Base-by-base conservation (phyloP, 2,329 filamentous ascomycete genomes). In the Colletotrichum truncatum region DNA sequence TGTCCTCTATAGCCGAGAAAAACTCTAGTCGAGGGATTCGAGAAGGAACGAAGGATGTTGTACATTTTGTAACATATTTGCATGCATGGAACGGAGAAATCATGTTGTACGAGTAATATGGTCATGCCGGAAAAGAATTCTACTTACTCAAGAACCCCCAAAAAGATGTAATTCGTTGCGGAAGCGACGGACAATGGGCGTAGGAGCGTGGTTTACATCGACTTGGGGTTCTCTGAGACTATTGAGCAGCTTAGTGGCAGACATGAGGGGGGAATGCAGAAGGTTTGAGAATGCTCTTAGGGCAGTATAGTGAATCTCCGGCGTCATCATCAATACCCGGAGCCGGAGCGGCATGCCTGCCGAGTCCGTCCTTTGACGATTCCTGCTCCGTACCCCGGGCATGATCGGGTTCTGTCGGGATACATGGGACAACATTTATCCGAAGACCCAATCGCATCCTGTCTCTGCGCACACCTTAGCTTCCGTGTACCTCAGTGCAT, bases 401-500 rank as follows among this genome's bases (percentile, higher is more conserved):
- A 25, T 18, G 28, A 39, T 6, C 6, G 60, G 21, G 16, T 14
- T 23, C 58, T 39, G 12, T 7, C 9, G 56, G 30, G n/a, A 21
- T 43, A 21, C 16, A 32, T 28, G 46, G 46, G n/a, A 8, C 8
- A 62, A 21, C 12, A 4, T 51, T 55, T 43, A 26, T 32, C 63
- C 63, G 57, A 34, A 12, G 3, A 5, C 8, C 63, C 63, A 66
- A 66, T 66, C 63, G 56, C 18, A 18, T 16, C 9, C 16, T 12
- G 18, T 18, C 25, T 45, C n/a, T 21, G n/a, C 28, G 18, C 41
- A 34, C 21, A 28, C 38, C 30, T 64, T 38, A 54, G 56, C 39
- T 64, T 34, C 54, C 49, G 55, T 34, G 61, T 21, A 64, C 61
- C 62, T 62, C 43, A 51, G 57, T 46, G 43, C 51, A 25, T 23